Evolutionary conservation across 139 green algal species (phyloP).

Genomic region (Dunaliella sp.): DNA sequence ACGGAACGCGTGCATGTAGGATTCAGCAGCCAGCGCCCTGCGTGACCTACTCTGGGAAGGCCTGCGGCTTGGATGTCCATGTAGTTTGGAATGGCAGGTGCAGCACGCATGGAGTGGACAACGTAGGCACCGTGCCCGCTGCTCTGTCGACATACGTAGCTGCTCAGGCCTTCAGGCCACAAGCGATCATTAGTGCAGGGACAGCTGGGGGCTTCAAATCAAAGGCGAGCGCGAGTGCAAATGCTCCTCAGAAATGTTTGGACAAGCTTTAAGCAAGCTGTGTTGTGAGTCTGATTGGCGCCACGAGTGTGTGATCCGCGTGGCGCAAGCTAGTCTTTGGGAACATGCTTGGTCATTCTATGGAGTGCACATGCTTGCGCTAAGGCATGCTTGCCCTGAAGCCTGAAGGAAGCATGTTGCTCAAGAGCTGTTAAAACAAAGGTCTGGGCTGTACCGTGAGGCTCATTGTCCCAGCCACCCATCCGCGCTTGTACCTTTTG

Average conservation of each 20-base stretch:
- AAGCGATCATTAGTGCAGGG: conserved; percentile 90
- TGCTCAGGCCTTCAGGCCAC: conserved; percentile 67
- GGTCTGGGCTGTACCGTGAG: no score
- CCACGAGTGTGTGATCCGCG: no score
- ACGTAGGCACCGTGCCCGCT: conserved; percentile 87
- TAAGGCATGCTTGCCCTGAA: no score
- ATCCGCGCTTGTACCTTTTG: no score
- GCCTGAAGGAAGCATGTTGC: no score
- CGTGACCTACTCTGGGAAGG: conserved; percentile 61
- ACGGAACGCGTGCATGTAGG: no score
- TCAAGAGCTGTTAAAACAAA: no score
- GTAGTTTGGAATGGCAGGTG: conserved; percentile 80
- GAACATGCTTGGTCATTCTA: no score
- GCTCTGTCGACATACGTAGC: conserved; percentile 84
- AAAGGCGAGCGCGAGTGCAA: conserved; percentile 27
- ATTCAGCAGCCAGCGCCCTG: conserved; percentile 64
- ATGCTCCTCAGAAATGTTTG: background rate
- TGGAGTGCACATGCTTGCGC: no score
- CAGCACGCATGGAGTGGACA: conserved; percentile 71
- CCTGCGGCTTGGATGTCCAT: conserved; percentile 57
- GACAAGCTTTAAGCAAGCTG: background rate
- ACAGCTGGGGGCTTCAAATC: conserved; percentile 92
- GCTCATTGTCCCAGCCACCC: no score
- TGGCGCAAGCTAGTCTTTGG: no score
- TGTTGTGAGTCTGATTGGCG: background rate